Conservation (phyloP, 441 rosid genomes). For the Pelargonium australe region DNA sequence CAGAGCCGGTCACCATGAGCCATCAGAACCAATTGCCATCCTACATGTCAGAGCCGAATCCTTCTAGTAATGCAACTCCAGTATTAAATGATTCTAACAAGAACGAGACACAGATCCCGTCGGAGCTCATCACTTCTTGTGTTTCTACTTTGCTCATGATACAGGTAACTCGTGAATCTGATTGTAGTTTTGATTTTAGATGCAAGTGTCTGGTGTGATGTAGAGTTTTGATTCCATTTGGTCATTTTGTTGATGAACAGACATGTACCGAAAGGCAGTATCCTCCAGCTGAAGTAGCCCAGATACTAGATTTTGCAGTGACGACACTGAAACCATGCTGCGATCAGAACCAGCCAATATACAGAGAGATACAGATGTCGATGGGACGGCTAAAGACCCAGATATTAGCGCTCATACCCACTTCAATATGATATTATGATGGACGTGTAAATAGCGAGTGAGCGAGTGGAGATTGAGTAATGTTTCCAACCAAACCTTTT, state of each 20-base stretch:
- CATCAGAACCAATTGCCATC: slow-evolving; percentile 31
- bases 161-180: slow-evolving; percentile 42
- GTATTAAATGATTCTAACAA: slow-evolving; percentile 36
- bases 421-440: slow-evolving; percentile 28
- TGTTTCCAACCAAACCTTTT: too few relatives aligned
- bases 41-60: slow-evolving; percentile 26
- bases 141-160: slow-evolving; percentile 83
- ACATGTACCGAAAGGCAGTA: slow-evolving; percentile 78
- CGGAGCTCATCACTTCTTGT: slow-evolving; percentile 76
- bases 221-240: too few relatives aligned
- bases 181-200: too few relatives aligned
- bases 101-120: slow-evolving; percentile 47
- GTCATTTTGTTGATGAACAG: slow-evolving; percentile 32
- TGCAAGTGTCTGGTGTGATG: too few relatives aligned
- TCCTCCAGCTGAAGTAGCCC: slow-evolving; percentile 86
- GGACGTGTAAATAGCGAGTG: too few relatives aligned
- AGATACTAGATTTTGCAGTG: slow-evolving; percentile 74
- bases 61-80: slow-evolving; percentile 19
- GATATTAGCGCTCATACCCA: slow-evolving; percentile 79
- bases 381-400: slow-evolving; percentile 97
- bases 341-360: slow-evolving; percentile 67
- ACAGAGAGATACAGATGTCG: slow-evolving; percentile 79
- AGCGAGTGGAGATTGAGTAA: too few relatives aligned
- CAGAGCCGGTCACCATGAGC: slow-evolving; percentile 33
- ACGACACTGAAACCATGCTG: slow-evolving; percentile 77